Percentiles rank a stretch among this genome's conserved stretches.
Conservation (phyloP, 2,329 filamentous ascomycete genomes). For the Parastagonospora nodorum region DNA sequence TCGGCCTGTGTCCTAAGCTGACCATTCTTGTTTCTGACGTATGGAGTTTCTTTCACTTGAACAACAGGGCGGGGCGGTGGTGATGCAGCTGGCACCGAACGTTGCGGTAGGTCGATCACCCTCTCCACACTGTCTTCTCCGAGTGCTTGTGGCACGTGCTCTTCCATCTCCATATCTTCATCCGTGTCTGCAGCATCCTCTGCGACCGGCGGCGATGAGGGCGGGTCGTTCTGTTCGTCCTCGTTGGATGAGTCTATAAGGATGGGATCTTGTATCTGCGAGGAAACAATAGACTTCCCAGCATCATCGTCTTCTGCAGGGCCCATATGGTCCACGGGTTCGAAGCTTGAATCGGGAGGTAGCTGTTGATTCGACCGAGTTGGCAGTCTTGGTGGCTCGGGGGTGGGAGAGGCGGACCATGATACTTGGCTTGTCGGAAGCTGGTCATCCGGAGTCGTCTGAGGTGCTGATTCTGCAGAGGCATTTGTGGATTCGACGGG, state of each 20-base stretch:
- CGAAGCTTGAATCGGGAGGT: constrained; percentile 40
- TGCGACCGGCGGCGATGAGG: constrained; percentile 24
- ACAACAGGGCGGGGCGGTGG: constrained; percentile 15
- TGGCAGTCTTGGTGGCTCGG: constrained; percentile 21
- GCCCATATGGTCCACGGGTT: background rate
- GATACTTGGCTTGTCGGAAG: constrained; percentile 16
- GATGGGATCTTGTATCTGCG: background rate
- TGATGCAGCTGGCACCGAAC: background rate
- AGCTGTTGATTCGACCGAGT: constrained; percentile 11
- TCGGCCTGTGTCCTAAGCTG: background rate
- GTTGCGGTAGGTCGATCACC: background rate
- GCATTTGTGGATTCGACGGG: constrained; percentile 4
- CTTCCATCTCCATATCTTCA: constrained; percentile 38
- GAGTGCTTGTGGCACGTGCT: constrained; percentile 33
- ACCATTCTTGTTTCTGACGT: constrained; percentile 21
- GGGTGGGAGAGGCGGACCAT: constrained; percentile 25
- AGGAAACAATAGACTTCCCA: no score
- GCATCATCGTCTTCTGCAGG: no score
- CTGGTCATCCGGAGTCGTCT: constrained; percentile 12
- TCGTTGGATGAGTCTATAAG: constrained; percentile 15
- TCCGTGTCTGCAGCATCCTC: constrained; percentile 17
- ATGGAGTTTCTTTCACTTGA: constrained; percentile 39
- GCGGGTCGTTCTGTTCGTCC: constrained; percentile 6
- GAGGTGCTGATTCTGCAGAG: constrained; percentile 7
- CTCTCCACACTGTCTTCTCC: constrained; percentile 23